A percentile compares a stretch with the other conserved stretches of the same genome.
Evolutionary conservation across 805 yeast genomes (phyloP).

Genomic region (Saccharomycopsis sp.): DNA sequence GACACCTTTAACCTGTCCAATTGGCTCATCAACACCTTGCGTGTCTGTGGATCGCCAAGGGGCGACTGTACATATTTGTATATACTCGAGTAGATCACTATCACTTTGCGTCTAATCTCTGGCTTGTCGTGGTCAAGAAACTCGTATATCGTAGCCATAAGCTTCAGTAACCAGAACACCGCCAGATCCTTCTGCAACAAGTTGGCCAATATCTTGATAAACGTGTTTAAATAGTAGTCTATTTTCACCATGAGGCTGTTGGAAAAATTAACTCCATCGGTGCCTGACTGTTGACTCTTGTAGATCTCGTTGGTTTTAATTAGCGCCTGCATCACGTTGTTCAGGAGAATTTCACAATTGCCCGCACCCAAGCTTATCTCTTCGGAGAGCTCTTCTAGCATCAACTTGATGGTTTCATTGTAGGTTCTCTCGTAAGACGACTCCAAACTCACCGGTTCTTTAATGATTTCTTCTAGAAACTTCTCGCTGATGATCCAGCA

Average conservation of each 20-base stretch:
- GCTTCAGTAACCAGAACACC: neutral
- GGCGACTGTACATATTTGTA: neutral
- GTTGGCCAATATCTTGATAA: neutral
- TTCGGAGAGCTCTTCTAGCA: neutral
- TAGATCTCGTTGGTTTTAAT: neutral
- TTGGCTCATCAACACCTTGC: neutral
- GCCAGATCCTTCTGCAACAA: neutral
- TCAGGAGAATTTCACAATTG: neutral
- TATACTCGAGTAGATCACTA: conserved; percentile 11
- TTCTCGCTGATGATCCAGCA: conserved; percentile 1
- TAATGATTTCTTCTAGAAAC: neutral
- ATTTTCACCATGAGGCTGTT: neutral
- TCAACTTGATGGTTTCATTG: neutral
- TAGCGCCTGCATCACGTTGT: neutral
- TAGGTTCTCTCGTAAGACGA: neutral
- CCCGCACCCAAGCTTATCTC: neutral
- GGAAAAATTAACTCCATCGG: neutral
- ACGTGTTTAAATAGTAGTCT: neutral
- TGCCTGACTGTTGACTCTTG: neutral
- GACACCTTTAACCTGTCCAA: neutral
- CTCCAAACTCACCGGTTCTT: neutral
- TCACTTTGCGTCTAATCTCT: conserved; percentile 6
- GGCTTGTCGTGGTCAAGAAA: conserved; percentile 4
- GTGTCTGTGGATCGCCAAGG: no score
- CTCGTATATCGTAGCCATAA: neutral